Percentiles rank a stretch among this genome's conserved stretches.
Evolutionary conservation across 2,329 filamentous ascomycete species (phyloP).

Genomic region (Zasmidium cellare): DNA sequence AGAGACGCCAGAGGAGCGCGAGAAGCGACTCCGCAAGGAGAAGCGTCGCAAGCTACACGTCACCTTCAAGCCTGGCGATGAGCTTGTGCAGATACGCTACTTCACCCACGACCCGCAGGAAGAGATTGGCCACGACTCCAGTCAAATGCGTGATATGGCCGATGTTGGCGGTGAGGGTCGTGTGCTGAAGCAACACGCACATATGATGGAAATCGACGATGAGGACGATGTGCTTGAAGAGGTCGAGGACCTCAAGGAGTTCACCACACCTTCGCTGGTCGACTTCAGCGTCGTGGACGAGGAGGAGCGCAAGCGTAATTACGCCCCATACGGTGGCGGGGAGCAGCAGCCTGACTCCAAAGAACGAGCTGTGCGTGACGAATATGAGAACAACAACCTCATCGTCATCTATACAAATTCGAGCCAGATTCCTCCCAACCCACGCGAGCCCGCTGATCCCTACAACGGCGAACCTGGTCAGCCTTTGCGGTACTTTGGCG

Average conservation of each 20-base stretch:
- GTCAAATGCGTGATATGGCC: conserved; percentile 69
- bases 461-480: conserved; percentile 29
- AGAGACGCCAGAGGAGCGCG: conserved; percentile 68
- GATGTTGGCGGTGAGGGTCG: conserved; percentile 67
- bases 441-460: conserved; percentile 45
- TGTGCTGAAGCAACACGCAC: conserved; percentile 58
- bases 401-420: conserved; percentile 48
- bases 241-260: conserved; percentile 50
- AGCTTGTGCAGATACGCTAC: conserved; percentile 65
- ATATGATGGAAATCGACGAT: conserved; percentile 65
- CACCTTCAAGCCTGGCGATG: conserved; percentile 66
- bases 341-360: conserved; percentile 39
- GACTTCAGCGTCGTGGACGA: conserved; percentile 45
- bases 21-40: conserved; percentile 70
- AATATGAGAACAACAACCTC: conserved; percentile 47
- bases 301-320: conserved; percentile 46
- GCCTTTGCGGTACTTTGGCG: conserved; percentile 39
- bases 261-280: conserved; percentile 40
- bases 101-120: conserved; percentile 74
- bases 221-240: conserved; percentile 61
- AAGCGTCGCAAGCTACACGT: conserved; percentile 69
- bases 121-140: conserved; percentile 65
- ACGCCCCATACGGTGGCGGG: conserved; percentile 48
- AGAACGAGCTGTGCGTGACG: conserved; percentile 45
- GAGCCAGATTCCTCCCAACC: conserved; percentile 48